phyloP scores from a whole-genome alignment of 2,329 filamentous ascomycete species.

The Diatrype stigma region DNA sequence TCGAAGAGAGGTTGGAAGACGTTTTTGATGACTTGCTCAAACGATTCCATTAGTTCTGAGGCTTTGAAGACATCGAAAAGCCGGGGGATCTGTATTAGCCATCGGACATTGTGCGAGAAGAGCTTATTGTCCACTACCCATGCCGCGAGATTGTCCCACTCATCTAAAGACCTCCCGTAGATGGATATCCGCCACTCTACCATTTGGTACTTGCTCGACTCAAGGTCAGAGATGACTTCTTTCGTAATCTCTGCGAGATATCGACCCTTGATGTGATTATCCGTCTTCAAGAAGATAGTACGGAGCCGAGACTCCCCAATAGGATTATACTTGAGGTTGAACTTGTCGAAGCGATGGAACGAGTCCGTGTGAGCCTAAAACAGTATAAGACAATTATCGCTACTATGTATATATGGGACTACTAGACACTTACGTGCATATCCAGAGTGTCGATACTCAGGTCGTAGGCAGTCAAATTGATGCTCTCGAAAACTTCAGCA shows the following conservation, averaged over 20 bases:
- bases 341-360: conserved; percentile 98
- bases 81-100: conserved; percentile 92
- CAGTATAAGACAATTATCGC: conserved; percentile 10
- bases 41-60: conserved; percentile 79
- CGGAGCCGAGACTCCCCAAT: conserved; percentile 91
- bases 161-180: conserved; percentile 85
- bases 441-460: conserved; percentile 97
- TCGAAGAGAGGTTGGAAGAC: conserved; percentile 93
- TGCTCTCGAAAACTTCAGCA: conserved; percentile 91
- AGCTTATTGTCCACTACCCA: conserved; percentile 99
- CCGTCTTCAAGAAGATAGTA: conserved; percentile 98
- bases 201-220: conserved; percentile 99
- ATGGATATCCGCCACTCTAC: conserved; percentile 98
- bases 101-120: conserved; percentile 95
- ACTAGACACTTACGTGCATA: conserved; percentile 73
- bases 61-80: conserved; percentile 95
- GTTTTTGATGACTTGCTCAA: conserved; percentile 85
- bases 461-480: conserved; percentile 95
- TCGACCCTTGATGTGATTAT: conserved; percentile 93
- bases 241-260: conserved; percentile 97
- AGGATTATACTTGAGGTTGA: conserved; percentile 98
- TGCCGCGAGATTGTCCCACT: conserved; percentile 96
- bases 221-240: conserved; percentile 93
- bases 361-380: conserved; percentile 85
- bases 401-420: neutral